Evolutionary conservation across 257 asterid species (phyloP), one percentile per base, ranked within the genome.

Genomic region (Cruciata laevipes): DNA sequence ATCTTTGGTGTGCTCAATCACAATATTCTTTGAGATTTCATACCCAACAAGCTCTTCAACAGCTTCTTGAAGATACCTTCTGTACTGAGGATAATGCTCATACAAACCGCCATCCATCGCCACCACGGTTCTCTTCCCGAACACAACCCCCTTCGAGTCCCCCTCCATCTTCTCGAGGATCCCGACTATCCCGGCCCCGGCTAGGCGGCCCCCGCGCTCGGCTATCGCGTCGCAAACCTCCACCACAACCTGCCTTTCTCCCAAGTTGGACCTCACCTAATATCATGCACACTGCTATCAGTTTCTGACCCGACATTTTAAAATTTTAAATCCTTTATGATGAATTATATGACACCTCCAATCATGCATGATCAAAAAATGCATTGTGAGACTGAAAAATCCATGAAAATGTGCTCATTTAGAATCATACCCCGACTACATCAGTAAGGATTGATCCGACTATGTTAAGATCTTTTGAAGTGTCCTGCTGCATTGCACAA

Each of bases 41-140:
- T 72, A 35, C 60, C 96, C 92, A 3, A 89, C 77, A 67, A 89
- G 86, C 78, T 89, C 95, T 0, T 61, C 51, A 23, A 87, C 90
- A 4, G 89, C 87, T 55, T 83, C 90, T 69, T 82, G 86, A 32
- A 89, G 85, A 75, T 87, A 81, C 6, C 42, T 75, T 71, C 85
- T 77, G 76, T 89, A 87, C 30, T 87, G 92, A 1, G 89, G 92
- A 72, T 85, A 85, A 70, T 89, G 83, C 75, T 89, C 96, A 21
- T 89, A 89, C 70, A 89, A 73, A 5, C 95, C 95, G 17, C 96
- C 96, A 47, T 89, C 96, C 93, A 87, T 87, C 0, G 96, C 96
- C 81, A 89, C 95, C 20, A 84, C 95, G 24, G 91, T 80, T 60
- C 91, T 81, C 77, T 85, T 87, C 37, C 93, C 95, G 25, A 85